These are phyloP conservation scores for Fusarium sp. DNA, from an alignment of 2,329 filamentous ascomycete species.

Conservation along the genomic window DNA sequence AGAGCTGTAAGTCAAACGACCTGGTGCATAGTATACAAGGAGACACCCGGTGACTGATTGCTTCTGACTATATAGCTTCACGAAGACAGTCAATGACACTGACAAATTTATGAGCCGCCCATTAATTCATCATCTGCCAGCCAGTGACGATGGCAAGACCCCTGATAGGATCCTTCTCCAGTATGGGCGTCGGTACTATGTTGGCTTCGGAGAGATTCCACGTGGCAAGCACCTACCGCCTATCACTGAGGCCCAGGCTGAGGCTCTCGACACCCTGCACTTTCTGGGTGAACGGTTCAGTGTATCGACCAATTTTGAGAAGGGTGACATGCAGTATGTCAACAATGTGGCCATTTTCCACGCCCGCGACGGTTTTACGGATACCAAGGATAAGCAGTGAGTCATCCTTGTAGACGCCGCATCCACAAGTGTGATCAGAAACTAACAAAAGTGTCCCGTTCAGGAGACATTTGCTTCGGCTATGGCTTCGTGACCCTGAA, in stretches of 20 bases:
- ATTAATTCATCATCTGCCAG: neutral
- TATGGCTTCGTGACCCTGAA: neutral
- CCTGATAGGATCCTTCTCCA: neutral
- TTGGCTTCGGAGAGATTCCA: neutral
- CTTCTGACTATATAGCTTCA: neutral
- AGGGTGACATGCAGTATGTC: neutral
- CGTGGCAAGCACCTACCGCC: neutral
- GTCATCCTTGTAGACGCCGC: accelerated
- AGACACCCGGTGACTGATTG: too few relatives aligned
- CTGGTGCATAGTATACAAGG: too few relatives aligned
- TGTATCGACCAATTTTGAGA: neutral
- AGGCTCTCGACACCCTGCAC: neutral
- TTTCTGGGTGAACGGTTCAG: neutral
- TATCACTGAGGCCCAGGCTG: neutral
- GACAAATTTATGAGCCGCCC: neutral
- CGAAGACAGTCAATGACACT: neutral
- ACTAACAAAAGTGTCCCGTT: accelerated
- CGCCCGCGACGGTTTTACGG: neutral
- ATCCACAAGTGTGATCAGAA: neutral
- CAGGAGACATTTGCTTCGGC: neutral
- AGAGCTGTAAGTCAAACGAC: neutral
- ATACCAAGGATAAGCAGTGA: neutral
- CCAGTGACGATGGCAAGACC: neutral
- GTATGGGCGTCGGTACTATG: neutral
- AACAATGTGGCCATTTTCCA: neutral